Evolutionary conservation across 2,329 filamentous ascomycete genomes (phyloP), one percentile per base, ranked within the genome.

Genomic region (Pyrenophora tritici-repentis): DNA sequence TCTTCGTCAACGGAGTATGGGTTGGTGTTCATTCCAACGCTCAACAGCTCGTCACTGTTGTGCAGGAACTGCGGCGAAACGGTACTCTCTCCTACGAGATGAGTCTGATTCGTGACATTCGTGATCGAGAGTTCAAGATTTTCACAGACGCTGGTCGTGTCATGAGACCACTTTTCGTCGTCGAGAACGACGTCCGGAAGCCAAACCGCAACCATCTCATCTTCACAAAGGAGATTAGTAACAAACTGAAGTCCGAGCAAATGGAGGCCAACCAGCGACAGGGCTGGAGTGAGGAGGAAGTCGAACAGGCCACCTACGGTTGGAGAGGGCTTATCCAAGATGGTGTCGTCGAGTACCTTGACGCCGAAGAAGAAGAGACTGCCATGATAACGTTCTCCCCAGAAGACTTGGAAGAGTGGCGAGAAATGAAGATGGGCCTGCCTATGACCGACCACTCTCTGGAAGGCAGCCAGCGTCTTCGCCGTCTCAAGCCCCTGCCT

Each of bases 311-410:
- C 24, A 89, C 86, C 63, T 93, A 90, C 66, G 92, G 91, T 43
- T 99, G 95, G 91, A 85, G 91, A 62, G 90, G 91, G 14, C 80
- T 99, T 34, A 86, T 96, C 36, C 84, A 87, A 50, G 84, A 85
- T 10, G 94, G 93, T 74, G 90, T 91, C 2, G 89, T 99, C 32
- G 94, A 99, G 72, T 97, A 97, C 68, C 84, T 99, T 9, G 94
- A 99, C 73, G 94, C 94, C 0, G 95, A 99, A 71, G 95, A 99
- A 79, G 94, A 99, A 72, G 95, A 99, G 74, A 96, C 91, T 0
- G 88, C 94, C 33, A 99, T 99, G 94, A 99, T 99, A 68, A 91
- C 92, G 74, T 99, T 99, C 93, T 95, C 91, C 0, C 94, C 94
- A 0, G 93, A 97, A 72, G 94, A 97, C 69, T 79, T 99, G 32